Percentiles rank a stretch among this genome's conserved stretches.
These are phyloP conservation scores for Hirschfeldia incana DNA, from an alignment of 345 rosid genomes.

Conservation along the genomic window DNA sequence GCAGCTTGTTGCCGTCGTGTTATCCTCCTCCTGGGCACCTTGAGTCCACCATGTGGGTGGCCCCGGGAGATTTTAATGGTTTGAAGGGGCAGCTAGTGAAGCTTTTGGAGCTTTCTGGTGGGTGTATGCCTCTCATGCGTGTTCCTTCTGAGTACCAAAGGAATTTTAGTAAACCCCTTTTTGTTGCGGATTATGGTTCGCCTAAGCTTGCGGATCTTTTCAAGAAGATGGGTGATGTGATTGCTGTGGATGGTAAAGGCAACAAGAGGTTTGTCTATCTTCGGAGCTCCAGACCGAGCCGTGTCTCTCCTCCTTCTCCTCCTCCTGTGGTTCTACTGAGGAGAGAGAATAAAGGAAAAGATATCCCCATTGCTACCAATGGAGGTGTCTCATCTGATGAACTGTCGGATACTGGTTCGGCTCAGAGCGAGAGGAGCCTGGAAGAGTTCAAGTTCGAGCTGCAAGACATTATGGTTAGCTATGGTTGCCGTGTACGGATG, in stretches of 20 bases:
- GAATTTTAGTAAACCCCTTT: conserved; percentile 75
- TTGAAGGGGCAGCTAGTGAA: conserved; percentile 74
- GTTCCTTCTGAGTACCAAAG: conserved; percentile 78
- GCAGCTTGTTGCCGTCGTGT: conserved; percentile 36
- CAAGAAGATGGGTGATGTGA: conserved; percentile 71
- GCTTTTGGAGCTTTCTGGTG: conserved; percentile 84
- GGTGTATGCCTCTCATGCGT: conserved; percentile 70
- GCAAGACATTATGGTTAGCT: conserved; percentile 87
- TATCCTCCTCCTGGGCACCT: conserved; percentile 63
- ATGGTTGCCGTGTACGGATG: conserved; percentile 66
- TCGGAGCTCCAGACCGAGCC: conserved; percentile 54
- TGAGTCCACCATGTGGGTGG: conserved; percentile 76
- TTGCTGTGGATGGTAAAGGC: conserved; percentile 76
- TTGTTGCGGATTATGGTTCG: conserved; percentile 73
- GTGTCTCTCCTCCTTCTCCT: conserved; percentile 49
- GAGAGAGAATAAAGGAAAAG: conserved; percentile 65
- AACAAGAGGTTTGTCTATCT: conserved; percentile 71
- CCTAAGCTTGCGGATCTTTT: conserved; percentile 80
- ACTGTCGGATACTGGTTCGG: conserved; percentile 48
- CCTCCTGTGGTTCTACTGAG: conserved; percentile 46
- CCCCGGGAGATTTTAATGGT: conserved; percentile 89
- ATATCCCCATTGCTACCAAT: conserved; percentile 28
- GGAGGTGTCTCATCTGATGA: conserved; percentile 65
- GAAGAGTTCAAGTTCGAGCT: conserved; percentile 78
- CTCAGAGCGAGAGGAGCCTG: conserved; percentile 41